Evolutionary conservation across 2,329 filamentous ascomycete genomes (phyloP), one percentile per base, ranked within the genome.

Genomic region (Paecilomyces niveus): DNA sequence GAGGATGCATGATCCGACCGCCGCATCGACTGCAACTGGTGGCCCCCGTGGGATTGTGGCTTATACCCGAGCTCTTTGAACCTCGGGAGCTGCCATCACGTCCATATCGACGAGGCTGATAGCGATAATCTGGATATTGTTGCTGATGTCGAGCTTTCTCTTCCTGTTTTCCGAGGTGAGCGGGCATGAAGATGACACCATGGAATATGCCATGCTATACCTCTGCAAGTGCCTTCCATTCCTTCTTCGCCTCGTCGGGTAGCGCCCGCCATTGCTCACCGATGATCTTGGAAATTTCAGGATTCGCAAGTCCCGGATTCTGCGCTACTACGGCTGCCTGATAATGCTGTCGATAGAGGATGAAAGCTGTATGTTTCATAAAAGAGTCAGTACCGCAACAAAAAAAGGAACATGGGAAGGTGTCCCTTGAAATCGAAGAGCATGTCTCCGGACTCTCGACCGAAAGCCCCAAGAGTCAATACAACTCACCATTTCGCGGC

Each of bases 211-310:
- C 53, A 32, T 53, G 58, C 74, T 64, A 76, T 22, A 88, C 89
- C 76, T 95, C 91, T 60, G 94, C 94, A 58, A 96, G 83, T 61
- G 83, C 82, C 74, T 94, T 96, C 94, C 94, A 99, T 72, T 87
- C 83, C 63, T 86, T 84, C 76, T 96, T 96, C 58, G 87, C 82
- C 56, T 89, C 85, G 24, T 88, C 82, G 3, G 86, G 77, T 69
- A 95, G 87, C 58, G 86, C 83, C 68, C 88, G 86, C 94, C 94
- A 99, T 83, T 92, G 88, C 72, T 91, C 85, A 56, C 93, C 93
- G 65, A 97, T 96, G 67, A 97, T 95, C 76, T 97, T 97, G 64
- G 93, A 97, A 67, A 97, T 96, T 56, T 97, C 91, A 2, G 93
- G 93, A 74, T 97, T 97, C 53, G 92, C 87, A 63, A 97, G 84